These are phyloP conservation scores for Lasiodiplodia sp. DNA, from an alignment of 2,329 filamentous ascomycete species.

Conservation along the genomic window DNA sequence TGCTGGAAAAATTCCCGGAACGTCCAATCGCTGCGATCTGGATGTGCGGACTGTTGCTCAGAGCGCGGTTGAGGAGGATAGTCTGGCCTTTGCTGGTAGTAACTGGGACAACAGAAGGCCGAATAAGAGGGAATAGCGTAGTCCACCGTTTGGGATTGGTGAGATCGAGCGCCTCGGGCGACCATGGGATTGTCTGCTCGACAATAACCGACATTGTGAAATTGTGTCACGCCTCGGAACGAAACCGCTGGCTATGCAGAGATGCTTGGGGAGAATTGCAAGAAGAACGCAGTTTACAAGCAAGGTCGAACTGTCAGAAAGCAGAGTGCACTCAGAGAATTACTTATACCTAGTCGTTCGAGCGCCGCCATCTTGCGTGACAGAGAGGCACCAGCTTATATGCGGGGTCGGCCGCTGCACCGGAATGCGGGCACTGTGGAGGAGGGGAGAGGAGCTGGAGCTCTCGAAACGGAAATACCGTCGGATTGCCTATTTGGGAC, in stretches of 20 bases:
- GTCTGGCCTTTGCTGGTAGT: slow-evolving; percentile 39
- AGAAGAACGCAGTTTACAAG: neutral
- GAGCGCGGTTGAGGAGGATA: slow-evolving; percentile 41
- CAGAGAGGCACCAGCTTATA: slow-evolving; percentile 12
- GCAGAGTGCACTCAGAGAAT: neutral
- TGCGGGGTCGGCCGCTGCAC: slow-evolving; percentile 9
- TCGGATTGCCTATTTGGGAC: slow-evolving; percentile 23
- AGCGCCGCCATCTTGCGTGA: neutral
- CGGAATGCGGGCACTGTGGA: slow-evolving; percentile 20
- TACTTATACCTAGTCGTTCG: neutral
- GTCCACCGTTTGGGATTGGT: slow-evolving; percentile 43
- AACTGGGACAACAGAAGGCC: slow-evolving; percentile 39
- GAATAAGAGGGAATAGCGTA: slow-evolving; percentile 43
- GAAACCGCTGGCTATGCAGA: neutral
- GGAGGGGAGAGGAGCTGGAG: slow-evolving; percentile 23
- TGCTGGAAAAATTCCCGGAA: slow-evolving; percentile 44
- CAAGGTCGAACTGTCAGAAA: neutral
- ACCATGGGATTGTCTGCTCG: slow-evolving; percentile 46
- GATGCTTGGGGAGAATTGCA: neutral
- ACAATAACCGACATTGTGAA: slow-evolving; percentile 45
- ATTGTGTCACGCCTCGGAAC: neutral
- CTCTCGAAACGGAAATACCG: slow-evolving; percentile 24
- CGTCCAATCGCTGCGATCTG: slow-evolving; percentile 40
- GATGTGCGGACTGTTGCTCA: slow-evolving; percentile 37
- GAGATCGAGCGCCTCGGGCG: slow-evolving; percentile 38